These are phyloP conservation scores for Citeromyces hawaiiensis DNA, from an alignment of 1,139 yeast genomes.

Conservation along the genomic window DNA sequence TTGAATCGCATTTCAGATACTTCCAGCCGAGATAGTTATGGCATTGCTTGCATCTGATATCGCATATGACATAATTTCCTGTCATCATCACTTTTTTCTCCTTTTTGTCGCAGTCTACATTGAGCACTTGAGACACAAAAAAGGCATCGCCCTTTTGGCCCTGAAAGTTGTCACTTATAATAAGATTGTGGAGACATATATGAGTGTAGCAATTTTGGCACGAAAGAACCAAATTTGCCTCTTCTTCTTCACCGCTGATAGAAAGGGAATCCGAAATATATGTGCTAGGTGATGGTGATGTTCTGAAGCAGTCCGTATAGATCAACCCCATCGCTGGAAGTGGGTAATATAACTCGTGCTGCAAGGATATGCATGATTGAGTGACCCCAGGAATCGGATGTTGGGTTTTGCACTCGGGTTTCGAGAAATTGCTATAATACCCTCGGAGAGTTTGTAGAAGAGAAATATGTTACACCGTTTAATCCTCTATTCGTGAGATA, in stretches of 20 bases:
- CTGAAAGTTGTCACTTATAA: slow-evolving; percentile 34
- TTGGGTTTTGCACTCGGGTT: too few relatives aligned
- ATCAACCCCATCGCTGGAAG: slow-evolving; percentile 14
- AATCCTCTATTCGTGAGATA: too few relatives aligned
- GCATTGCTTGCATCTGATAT: slow-evolving; percentile 59
- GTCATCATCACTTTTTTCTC: slow-evolving; percentile 44
- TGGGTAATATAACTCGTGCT: not conserved
- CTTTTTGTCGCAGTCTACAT: slow-evolving; percentile 19
- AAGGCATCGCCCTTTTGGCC: slow-evolving; percentile 42
- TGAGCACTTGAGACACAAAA: slow-evolving; percentile 34
- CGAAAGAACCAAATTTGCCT: slow-evolving; percentile 13
- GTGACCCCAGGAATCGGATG: not conserved
- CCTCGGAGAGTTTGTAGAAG: too few relatives aligned
- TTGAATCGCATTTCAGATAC: slow-evolving; percentile 45
- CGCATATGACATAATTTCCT: slow-evolving; percentile 54
- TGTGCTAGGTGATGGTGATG: slow-evolving; percentile 4
- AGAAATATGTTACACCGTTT: too few relatives aligned
- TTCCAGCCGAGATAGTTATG: slow-evolving; percentile 59
- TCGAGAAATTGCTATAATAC: too few relatives aligned
- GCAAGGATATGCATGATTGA: not conserved
- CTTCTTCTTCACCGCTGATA: too few relatives aligned
- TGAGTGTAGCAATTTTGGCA: slow-evolving; percentile 41
- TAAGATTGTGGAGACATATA: slow-evolving; percentile 30
- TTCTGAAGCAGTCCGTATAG: slow-evolving; percentile 13
- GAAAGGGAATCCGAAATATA: not conserved